Conservation (phyloP, 768 basidiomycete species). For the Chalciporus pseudorubinellus region DNA sequence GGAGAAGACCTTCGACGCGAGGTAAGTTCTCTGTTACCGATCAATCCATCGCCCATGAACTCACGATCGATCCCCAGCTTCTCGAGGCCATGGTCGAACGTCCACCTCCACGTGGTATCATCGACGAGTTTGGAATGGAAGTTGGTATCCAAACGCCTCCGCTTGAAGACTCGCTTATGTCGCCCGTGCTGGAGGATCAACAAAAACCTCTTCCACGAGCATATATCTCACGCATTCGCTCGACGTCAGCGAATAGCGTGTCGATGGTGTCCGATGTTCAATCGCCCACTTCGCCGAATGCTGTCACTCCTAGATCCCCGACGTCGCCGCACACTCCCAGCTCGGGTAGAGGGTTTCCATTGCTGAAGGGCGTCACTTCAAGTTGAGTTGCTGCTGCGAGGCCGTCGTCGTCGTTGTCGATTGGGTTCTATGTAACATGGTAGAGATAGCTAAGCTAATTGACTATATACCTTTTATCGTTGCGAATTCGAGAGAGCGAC, state of each 20-base stretch:
- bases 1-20: slow-evolving; percentile 86
- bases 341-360: slow-evolving; percentile 9
- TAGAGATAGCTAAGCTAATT: too few species aligned
- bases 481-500: too few species aligned
- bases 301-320: too few species aligned
- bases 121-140: slow-evolving; percentile 58
- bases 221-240: slow-evolving; percentile 57
- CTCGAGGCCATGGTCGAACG: slow-evolving; percentile 85
- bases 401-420: too few species aligned
- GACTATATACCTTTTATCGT: too few species aligned
- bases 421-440: too few species aligned
- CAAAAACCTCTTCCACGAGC: slow-evolving; percentile 52
- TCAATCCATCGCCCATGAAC: neutral
- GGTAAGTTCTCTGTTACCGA: slow-evolving; percentile 36
- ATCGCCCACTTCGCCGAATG: neutral
- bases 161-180: slow-evolving; percentile 17
- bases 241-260: slow-evolving; percentile 35
- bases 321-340: too few species aligned
- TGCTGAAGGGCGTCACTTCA: neutral
- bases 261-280: slow-evolving; percentile 8
- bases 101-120: slow-evolving; percentile 70
- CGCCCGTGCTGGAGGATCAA: slow-evolving; percentile 25
- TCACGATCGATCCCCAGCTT: slow-evolving; percentile 44
- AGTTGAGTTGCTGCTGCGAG: too few species aligned
- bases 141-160: slow-evolving; percentile 7